Percentiles rank a stretch among this genome's conserved stretches.
phyloP scores from a whole-genome alignment of 2,329 filamentous ascomycete species.

The Claviceps sp. region DNA sequence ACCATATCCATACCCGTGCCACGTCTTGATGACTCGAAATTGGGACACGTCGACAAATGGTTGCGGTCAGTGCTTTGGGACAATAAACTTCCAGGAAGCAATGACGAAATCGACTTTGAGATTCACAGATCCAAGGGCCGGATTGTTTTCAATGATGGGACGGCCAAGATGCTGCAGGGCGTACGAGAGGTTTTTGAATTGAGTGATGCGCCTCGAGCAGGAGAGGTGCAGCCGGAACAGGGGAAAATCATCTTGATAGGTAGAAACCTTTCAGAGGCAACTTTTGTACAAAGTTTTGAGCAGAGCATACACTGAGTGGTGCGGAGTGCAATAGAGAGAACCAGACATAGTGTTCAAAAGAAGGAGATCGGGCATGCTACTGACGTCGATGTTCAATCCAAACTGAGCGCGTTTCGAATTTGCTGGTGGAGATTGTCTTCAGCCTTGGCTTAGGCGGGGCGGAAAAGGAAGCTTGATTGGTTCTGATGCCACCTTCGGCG shows the following conservation, averaged over 20 bases:
- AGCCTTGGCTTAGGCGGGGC: conserved; percentile 10
- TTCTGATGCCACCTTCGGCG: conserved; percentile 15
- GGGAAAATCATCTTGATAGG: conserved; percentile 56
- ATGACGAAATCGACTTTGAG: conserved; percentile 43
- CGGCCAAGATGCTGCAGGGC: conserved; percentile 70
- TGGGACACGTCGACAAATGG: conserved; percentile 64
- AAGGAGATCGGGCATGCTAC: background rate
- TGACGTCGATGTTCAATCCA: background rate
- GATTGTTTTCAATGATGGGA: conserved; percentile 50
- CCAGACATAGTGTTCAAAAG: background rate
- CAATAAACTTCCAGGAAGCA: conserved; percentile 38
- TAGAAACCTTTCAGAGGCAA: conserved; percentile 34
- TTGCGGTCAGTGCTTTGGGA: conserved; percentile 80
- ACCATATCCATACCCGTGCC: conserved; percentile 64
- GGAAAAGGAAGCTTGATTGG: conserved; percentile 14
- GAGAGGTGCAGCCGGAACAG: conserved; percentile 14
- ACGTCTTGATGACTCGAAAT: conserved; percentile 38
- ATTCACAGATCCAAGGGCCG: conserved; percentile 83
- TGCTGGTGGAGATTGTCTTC: conserved; percentile 1
- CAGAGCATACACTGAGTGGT: conserved; percentile 12
- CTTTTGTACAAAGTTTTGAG: conserved; percentile 35
- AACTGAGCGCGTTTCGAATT: background rate
- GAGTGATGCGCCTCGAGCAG: conserved; percentile 42
- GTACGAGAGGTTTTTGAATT: conserved; percentile 92
- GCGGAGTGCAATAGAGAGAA: background rate